Conservation (phyloP, 2,329 filamentous ascomycete genomes). For the Thielaviopsis musarum region DNA sequence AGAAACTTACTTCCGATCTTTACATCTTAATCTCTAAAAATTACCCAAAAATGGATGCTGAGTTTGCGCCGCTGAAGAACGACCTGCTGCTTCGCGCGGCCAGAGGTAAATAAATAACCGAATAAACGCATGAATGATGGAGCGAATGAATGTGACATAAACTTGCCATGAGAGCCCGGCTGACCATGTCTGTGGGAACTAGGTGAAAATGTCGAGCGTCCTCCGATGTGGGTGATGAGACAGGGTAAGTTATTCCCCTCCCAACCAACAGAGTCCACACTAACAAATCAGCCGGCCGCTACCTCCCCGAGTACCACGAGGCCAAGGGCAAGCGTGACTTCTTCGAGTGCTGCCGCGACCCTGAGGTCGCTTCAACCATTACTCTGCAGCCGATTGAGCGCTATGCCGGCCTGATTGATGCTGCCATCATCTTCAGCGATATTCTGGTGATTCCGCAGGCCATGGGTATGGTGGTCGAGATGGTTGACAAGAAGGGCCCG, state of each 20-base stretch:
- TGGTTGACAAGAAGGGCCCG: slow-evolving; percentile 94
- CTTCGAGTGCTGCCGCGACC: slow-evolving; percentile 90
- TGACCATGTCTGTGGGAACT: neutral
- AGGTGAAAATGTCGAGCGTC: slow-evolving; percentile 83
- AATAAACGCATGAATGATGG: neutral
- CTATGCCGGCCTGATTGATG: slow-evolving; percentile 78
- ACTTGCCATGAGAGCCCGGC: neutral
- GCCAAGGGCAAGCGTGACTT: slow-evolving; percentile 85
- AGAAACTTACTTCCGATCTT: too few relatives aligned
- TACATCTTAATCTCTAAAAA: neutral
- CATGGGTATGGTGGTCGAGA: slow-evolving; percentile 96
- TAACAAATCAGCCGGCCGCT: slow-evolving; percentile 57
- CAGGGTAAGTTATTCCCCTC: slow-evolving; percentile 47
- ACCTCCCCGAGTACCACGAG: slow-evolving; percentile 94
- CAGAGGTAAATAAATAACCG: slow-evolving; percentile 43
- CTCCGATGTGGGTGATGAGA: slow-evolving; percentile 98
- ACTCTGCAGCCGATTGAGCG: slow-evolving; percentile 92
- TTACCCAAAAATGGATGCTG: slow-evolving; percentile 5
- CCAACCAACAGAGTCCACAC: neutral
- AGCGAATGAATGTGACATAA: neutral
- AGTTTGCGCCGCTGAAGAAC: slow-evolving; percentile 75
- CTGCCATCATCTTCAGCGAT: slow-evolving; percentile 96
- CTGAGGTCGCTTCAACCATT: slow-evolving; percentile 81
- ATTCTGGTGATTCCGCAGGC: slow-evolving; percentile 96
- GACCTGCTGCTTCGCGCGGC: slow-evolving; percentile 83